Evolutionary conservation across 768 basidiomycete genomes (phyloP), one percentile per base, ranked within the genome.

Genomic region (Xerocomus brunneocitrinus): DNA sequence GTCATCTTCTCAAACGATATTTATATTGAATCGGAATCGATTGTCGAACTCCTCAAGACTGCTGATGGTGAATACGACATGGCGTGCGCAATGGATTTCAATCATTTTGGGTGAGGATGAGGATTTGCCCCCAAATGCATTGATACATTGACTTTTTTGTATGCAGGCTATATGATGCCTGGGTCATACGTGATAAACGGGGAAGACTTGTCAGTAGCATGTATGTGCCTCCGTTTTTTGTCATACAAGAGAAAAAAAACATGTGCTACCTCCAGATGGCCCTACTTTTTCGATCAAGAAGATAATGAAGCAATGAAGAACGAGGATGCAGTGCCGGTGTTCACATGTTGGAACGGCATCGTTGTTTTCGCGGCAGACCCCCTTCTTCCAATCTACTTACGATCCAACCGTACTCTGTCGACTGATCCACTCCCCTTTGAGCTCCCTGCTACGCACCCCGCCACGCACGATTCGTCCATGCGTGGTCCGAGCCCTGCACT

Each of bases 321-420:
- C 10, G 76, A 72, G 34, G 67, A 71, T 13, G 74, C 76, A 10
- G 76, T 68, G 2, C 75, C 76, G 9, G 76, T 76, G 6, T 73
- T 75, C 52, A 55, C 73, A 0, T 77, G 76, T 61, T 77, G 76
- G 76, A 77, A 77, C 47, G 76, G 76, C 31, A 73, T 77, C 56
- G 67, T 67, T 45, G 71, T 70, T 3, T 71, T 77, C 57, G 41
- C 57, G 8, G 70, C 76, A 0, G 76, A 77, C 47, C 74, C 76
- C 4, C 42, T 77, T 30, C 65, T 76, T 30, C 75, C 76, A 13
- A 52, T 73, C 34, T 54, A 66, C 44, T 65, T 75, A 5, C 75
- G 76, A 42, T 59, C 64, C 1, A 74, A 74, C 41, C 57, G 48
- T 14, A 72, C 71, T 13, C 69, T 76, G n/a, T 75, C 73, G 0